phyloP scores from a whole-genome alignment of 1,284 basidiomycete genomes.

The Apiotrichum porosum region DNA sequence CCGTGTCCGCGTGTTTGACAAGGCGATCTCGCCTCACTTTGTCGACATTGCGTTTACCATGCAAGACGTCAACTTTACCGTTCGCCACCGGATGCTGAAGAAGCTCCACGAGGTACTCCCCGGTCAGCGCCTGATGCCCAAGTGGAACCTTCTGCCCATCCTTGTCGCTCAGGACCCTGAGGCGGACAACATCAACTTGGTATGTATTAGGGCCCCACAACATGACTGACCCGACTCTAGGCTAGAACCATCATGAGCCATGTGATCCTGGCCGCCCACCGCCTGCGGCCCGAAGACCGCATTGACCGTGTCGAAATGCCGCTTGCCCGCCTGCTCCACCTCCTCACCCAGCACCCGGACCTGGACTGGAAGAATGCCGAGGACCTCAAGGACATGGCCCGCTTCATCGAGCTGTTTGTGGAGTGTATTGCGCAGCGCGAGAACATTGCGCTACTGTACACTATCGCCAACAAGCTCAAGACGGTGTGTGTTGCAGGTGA shows the following conservation, averaged over 20 bases:
- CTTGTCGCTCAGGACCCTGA: constrained; percentile 90
- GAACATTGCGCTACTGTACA: constrained; percentile 76
- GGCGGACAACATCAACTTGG: constrained; percentile 56
- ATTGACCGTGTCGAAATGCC: constrained; percentile 71
- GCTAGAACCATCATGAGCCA: constrained; percentile 22
- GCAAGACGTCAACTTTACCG: constrained; percentile 84
- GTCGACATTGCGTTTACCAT: constrained; percentile 66
- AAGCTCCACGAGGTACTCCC: constrained; percentile 66
- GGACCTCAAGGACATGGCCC: constrained; percentile 65
- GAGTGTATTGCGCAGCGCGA: constrained; percentile 67
- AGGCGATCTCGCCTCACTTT: constrained; percentile 61
- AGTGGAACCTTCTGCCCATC: constrained; percentile 80
- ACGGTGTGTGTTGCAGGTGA: constrained; percentile 59
- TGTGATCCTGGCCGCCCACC: constrained; percentile 10
- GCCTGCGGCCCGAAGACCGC: constrained; percentile 52
- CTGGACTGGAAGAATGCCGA: constrained; percentile 49
- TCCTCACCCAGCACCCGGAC: constrained; percentile 82
- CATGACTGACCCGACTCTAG: constrained; percentile 13
- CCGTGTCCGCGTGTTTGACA: constrained; percentile 59
- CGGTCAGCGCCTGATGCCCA: constrained; percentile 59
- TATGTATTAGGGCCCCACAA: constrained; percentile 22
- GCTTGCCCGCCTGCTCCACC: constrained; percentile 77
- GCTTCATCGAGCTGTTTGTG: constrained; percentile 87
- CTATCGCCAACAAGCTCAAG: constrained; percentile 78
- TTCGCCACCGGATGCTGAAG: constrained; percentile 70